A percentile compares a stretch with the other conserved stretches of the same genome.
These are phyloP conservation scores for Calophaca sinica DNA, from an alignment of 306 rosid species.

Conservation along the genomic window DNA sequence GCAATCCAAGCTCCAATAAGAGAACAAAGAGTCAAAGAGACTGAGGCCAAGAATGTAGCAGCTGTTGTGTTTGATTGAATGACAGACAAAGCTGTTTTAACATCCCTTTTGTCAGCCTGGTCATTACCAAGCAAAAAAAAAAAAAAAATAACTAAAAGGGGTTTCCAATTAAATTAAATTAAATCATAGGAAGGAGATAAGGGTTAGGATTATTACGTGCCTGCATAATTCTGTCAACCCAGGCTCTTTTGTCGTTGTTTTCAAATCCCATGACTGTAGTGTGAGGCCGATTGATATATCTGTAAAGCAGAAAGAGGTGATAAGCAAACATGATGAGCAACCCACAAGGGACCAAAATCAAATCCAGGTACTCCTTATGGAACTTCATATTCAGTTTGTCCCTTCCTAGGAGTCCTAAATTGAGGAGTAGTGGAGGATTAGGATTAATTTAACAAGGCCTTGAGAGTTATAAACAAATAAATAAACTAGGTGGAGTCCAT, in stretches of 20 bases:
- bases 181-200: background rate
- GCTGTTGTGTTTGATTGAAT: constrained; percentile 68
- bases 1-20: constrained; percentile 85
- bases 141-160: background rate
- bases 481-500: background rate
- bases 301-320: constrained; percentile 69
- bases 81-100: constrained; percentile 57
- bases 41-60: constrained; percentile 67
- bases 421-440: background rate
- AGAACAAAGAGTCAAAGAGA: constrained; percentile 70
- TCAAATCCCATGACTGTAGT: constrained; percentile 78
- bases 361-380: constrained; percentile 69
- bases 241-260: constrained; percentile 71
- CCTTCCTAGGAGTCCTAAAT: background rate
- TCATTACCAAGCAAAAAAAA: background rate
- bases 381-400: constrained; percentile 51
- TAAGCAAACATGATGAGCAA: constrained; percentile 73
- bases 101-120: constrained; percentile 59
- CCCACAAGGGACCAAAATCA: constrained; percentile 75
- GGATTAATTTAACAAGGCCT: constrained; percentile 24
- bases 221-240: constrained; percentile 84
- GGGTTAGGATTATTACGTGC: constrained; percentile 29
- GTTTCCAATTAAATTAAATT: constrained; percentile 1
- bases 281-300: constrained; percentile 68
- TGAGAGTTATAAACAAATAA: constrained; percentile 29